Conservation (phyloP, 2,329 filamentous ascomycete genomes). For the Grosmannia serpens region DNA sequence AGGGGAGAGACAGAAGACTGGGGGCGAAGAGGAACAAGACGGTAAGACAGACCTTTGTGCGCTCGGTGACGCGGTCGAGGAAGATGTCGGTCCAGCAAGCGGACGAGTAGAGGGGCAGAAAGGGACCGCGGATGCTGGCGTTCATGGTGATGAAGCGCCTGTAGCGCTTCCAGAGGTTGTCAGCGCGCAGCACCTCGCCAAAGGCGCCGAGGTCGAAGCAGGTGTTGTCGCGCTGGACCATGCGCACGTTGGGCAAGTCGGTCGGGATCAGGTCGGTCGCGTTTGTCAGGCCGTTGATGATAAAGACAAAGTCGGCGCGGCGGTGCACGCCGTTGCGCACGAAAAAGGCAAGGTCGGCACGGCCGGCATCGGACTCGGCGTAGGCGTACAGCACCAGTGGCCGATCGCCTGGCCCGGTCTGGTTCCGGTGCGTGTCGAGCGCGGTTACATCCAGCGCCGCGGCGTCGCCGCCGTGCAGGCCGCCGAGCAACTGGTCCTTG, state of each 20-base stretch:
- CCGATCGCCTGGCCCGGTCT: not conserved
- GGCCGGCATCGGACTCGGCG: constrained; percentile 20
- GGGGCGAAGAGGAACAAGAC: not conserved
- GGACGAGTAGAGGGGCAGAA: constrained; percentile 22
- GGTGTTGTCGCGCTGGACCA: constrained; percentile 19
- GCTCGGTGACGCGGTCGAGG: constrained; percentile 19
- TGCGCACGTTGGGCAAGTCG: constrained; percentile 18
- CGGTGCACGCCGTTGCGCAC: constrained; percentile 23
- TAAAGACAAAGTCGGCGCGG: constrained; percentile 27
- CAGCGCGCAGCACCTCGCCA: constrained; percentile 22
- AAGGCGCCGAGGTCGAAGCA: constrained; percentile 25
- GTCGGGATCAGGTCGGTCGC: constrained; percentile 16
- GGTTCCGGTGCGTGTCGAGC: not conserved
- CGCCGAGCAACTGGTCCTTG: not conserved
- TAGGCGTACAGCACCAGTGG: constrained; percentile 25
- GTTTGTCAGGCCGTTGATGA: constrained; percentile 24
- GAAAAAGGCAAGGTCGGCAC: constrained; percentile 25
- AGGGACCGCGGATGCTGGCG: constrained; percentile 24
- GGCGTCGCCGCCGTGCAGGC: not conserved
- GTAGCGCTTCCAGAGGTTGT: constrained; percentile 23
- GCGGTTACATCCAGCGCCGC: not conserved
- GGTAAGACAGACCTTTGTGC: constrained; percentile 14
- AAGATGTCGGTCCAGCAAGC: constrained; percentile 26
- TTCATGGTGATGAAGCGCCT: constrained; percentile 25
- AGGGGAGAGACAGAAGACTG: not conserved